phyloP scores from a whole-genome alignment of 2,329 filamentous ascomycete genomes.

The Acrodontium crateriforme region DNA sequence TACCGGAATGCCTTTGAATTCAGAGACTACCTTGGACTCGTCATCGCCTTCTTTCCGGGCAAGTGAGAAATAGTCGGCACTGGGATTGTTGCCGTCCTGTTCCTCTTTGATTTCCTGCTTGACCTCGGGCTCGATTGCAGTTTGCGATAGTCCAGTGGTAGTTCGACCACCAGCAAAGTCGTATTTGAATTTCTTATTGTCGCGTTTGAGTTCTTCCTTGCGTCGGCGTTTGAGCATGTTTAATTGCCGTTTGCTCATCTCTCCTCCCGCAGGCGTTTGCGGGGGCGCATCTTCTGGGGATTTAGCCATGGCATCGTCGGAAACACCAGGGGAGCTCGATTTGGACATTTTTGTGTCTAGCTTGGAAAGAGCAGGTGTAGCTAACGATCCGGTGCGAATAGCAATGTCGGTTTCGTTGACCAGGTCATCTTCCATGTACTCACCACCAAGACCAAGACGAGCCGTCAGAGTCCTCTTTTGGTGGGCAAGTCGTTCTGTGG shows the following conservation, averaged over 20 bases:
- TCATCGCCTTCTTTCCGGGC: constrained; percentile 66
- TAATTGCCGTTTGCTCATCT: constrained; percentile 80
- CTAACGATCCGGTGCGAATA: constrained; percentile 25
- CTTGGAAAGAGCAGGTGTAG: constrained; percentile 30
- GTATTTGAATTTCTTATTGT: constrained; percentile 65
- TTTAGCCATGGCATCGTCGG: constrained; percentile 13
- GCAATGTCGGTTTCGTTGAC: constrained; percentile 51
- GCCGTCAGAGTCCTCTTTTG: constrained; percentile 79
- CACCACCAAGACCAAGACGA: constrained; percentile 70
- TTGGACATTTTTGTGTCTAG: constrained; percentile 41
- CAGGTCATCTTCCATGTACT: constrained; percentile 74
- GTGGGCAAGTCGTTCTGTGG: constrained; percentile 64
- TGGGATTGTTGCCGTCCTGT: constrained; percentile 37
- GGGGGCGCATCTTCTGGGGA: constrained; percentile 18
- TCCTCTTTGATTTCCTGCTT: constrained; percentile 47
- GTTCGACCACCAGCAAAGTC: constrained; percentile 59
- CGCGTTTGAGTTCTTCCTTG: constrained; percentile 77
- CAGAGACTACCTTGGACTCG: constrained; percentile 80
- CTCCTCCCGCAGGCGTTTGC: constrained; percentile 24
- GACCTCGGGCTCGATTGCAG: constrained; percentile 38
- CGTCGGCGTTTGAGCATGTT: constrained; percentile 91
- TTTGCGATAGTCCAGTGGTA: constrained; percentile 43
- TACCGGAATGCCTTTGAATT: constrained; percentile 76
- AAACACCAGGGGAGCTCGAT: constrained; percentile 1
- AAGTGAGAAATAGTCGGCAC: constrained; percentile 74